A percentile compares a stretch with the other conserved stretches of the same genome.
phyloP scores from a whole-genome alignment of 2,329 filamentous ascomycete genomes.

The Xylaria sp. region DNA sequence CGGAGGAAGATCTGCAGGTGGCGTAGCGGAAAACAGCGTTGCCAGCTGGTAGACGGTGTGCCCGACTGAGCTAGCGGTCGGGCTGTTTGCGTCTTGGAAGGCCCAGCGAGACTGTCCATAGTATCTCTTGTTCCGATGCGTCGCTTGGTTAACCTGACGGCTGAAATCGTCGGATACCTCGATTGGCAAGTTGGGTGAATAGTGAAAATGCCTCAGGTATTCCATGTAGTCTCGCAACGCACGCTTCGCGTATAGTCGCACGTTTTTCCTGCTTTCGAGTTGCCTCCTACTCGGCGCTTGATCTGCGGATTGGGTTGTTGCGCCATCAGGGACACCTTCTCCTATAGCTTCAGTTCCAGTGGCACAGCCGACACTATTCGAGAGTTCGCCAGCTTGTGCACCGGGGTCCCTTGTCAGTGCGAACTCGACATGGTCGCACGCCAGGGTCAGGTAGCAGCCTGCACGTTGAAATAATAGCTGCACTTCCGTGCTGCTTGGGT shows the following conservation, averaged over 20 bases:
- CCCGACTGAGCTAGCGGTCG: conserved; percentile 40
- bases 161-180: conserved; percentile 68
- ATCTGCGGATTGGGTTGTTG: conserved; percentile 22
- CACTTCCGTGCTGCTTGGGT: conserved; percentile 78
- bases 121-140: conserved; percentile 48
- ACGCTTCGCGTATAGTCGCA: conserved; percentile 79
- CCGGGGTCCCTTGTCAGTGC: conserved; percentile 56
- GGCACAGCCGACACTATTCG: conserved; percentile 36
- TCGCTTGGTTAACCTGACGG: conserved; percentile 67
- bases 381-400: conserved; percentile 36
- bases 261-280: conserved; percentile 72
- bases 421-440: conserved; percentile 71
- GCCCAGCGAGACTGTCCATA: conserved; percentile 54
- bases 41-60: conserved; percentile 62
- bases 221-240: conserved; percentile 79
- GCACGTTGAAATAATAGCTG: conserved; percentile 83
- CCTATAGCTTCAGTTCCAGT: conserved; percentile 40
- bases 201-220: conserved; percentile 80
- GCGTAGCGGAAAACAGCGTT: conserved; percentile 76
- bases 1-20: conserved; percentile 73
- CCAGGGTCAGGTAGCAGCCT: conserved; percentile 76
- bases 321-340: conserved; percentile 30
- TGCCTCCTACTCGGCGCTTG: conserved; percentile 42
- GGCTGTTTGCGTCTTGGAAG: conserved; percentile 55
- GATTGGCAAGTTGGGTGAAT: conserved; percentile 76